phyloP scores from a whole-genome alignment of 495 filamentous ascomycete genomes.

The Durotheca rogersii region DNA sequence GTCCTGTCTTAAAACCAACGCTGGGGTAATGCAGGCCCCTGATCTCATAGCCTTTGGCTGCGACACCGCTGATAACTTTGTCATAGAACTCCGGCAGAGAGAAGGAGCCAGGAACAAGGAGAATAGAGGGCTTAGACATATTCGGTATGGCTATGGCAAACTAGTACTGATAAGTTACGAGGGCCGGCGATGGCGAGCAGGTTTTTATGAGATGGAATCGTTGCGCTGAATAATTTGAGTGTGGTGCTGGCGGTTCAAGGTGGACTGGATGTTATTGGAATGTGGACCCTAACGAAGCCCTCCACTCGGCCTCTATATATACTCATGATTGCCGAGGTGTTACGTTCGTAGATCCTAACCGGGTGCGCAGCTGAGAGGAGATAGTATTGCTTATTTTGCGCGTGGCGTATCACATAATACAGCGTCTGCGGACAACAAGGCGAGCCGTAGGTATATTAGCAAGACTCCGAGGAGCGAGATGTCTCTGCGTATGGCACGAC shows the following conservation, averaged over 20 bases:
- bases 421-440: too few species aligned
- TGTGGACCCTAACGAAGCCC: background rate
- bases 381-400: too few species aligned
- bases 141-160: conserved; percentile 32
- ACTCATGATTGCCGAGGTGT: background rate
- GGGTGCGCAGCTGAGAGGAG: background rate
- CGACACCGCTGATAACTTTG: conserved; percentile 28
- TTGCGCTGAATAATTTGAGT: background rate
- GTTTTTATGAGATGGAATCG: too few species aligned
- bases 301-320: background rate
- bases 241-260: background rate
- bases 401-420: too few species aligned
- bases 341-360: background rate
- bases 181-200: too few species aligned
- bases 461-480: too few species aligned
- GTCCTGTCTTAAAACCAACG: conserved; percentile 13
- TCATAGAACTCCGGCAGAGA: conserved; percentile 33
- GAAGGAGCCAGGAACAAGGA: conserved; percentile 47
- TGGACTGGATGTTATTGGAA: background rate
- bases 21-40: conserved; percentile 22
- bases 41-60: conserved; percentile 31
- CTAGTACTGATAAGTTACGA: too few species aligned
- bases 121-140: conserved; percentile 39
- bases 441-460: too few species aligned
- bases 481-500: too few species aligned